Percentiles rank a stretch among this genome's conserved stretches.
Conservation (phyloP, 2,329 filamentous ascomycete genomes). For the Nemania diffusa region DNA sequence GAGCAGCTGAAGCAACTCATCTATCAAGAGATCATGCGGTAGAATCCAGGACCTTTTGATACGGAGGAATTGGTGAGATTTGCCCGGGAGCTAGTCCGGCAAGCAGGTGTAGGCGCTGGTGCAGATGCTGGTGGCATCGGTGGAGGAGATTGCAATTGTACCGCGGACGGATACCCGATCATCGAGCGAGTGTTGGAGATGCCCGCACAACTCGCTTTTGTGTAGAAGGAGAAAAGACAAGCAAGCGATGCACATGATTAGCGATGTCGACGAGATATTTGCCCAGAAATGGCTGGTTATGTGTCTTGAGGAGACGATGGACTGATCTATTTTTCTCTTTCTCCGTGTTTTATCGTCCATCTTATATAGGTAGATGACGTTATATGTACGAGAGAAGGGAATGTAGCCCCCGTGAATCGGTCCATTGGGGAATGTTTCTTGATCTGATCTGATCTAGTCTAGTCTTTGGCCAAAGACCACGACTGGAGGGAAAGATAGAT, state of each 20-base stretch:
- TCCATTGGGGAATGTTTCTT: not conserved
- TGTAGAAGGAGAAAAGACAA: conserved; percentile 12
- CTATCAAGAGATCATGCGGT: conserved; percentile 93
- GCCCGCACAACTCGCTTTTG: conserved; percentile 25
- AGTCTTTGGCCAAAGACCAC: not conserved
- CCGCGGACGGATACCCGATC: conserved; percentile 14
- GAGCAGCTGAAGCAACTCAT: conserved; percentile 98
- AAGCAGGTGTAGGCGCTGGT: too few species aligned
- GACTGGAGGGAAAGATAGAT: not conserved
- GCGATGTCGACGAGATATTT: conserved; percentile 13
- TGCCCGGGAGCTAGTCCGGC: not conserved
- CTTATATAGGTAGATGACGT: conserved; percentile 22
- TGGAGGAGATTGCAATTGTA: conserved; percentile 3
- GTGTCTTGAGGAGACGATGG: conserved; percentile 10
- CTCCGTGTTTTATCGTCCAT: conserved; percentile 6
- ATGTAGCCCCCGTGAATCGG: conserved; percentile 1
- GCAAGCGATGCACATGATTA: conserved; percentile 20
- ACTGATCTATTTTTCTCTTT: not conserved
- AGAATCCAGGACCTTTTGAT: conserved; percentile 34
- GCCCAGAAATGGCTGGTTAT: conserved; percentile 3
- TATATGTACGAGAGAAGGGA: conserved; percentile 13
- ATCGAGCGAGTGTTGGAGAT: conserved; percentile 27
- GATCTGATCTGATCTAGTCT: conserved; percentile 3
- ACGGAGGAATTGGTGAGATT: conserved; percentile 11
- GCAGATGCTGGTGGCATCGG: not conserved